These are phyloP conservation scores for Beta vulgaris DNA, from an alignment of 148 eudicot genomes.

Conservation along the genomic window DNA sequence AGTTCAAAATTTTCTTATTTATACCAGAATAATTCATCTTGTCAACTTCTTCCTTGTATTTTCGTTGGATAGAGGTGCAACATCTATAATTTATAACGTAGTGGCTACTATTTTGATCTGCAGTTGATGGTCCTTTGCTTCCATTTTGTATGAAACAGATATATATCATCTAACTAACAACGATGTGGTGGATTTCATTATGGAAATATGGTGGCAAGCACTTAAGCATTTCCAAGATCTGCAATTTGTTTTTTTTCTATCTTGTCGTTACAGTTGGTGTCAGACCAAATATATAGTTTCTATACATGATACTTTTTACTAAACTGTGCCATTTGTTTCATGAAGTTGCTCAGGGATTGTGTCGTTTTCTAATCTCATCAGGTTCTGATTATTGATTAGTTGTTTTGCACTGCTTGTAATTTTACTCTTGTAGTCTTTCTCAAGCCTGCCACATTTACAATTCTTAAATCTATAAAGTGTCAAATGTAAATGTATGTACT, in stretches of 20 bases:
- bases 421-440: not conserved
- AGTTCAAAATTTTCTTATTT: too few relatives aligned
- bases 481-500: slow-evolving; percentile 1
- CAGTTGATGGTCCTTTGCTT: not conserved
- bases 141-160: not conserved
- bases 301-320: not conserved
- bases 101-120: not conserved
- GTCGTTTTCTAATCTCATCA: not conserved
- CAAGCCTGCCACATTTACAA: not conserved
- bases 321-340: not conserved
- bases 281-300: not conserved
- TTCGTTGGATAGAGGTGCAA: too few relatives aligned
- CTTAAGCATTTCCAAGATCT: not conserved
- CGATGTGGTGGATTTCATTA: not conserved
- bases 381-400: not conserved
- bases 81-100: not conserved
- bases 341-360: slow-evolving; percentile 16
- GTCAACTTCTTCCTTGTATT: not conserved
- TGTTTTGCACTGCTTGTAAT: not conserved
- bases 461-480: not conserved
- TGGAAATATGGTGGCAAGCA: not conserved
- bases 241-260: not conserved
- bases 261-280: not conserved
- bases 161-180: not conserved
- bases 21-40: not conserved